Evolutionary conservation across 306 rosid species (phyloP), one percentile per base, ranked within the genome.

Genomic region (Quercus alba): DNA sequence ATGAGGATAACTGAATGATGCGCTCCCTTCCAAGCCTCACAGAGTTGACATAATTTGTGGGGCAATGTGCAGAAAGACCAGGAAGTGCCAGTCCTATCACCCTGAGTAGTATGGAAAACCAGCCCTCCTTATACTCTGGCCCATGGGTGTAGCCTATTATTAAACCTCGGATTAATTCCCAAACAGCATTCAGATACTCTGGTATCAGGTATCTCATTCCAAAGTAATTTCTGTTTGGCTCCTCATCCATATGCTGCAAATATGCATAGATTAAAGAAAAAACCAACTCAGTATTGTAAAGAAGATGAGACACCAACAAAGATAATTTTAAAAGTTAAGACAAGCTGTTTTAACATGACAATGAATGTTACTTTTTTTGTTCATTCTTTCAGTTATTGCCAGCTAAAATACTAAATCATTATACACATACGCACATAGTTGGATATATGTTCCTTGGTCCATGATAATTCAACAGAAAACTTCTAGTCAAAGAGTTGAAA

Each of bases 101-200:
- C 78, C 95, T 86, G 35, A 38, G 19, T 78, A 85, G 38, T 56
- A 75, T 76, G 81, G 83, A 70, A 82, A 91, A 85, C 97, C 94
- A 90, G 5, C 92, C 90, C 75, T 94, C 94, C 70, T 58, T 85
- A 51, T 91, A 91, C 63, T 85, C 92, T 75, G 86, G 76, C 75
- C 98, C 98, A 54, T 81, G 70, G 11, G 71, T 46, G 77, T 85
- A 91, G 19, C 90, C 91, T 74, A 90, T 91, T 73, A 79, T 77
- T 17, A 89, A 82, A 54, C 91, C 81, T 86, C 94, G 84, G 41
- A 89, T 70, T 44, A 94, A 87, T 88, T 91, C 97, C 95, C 95
- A 90, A 9, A 84, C 59, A 61, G 93, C 98, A 86, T 80, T 93
- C 75, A 91, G 68, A 86, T 90, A 77, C 83, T 19, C 30, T 5